Conservation (phyloP, 2,329 filamentous ascomycete species). For the Fusarium tupiense region DNA sequence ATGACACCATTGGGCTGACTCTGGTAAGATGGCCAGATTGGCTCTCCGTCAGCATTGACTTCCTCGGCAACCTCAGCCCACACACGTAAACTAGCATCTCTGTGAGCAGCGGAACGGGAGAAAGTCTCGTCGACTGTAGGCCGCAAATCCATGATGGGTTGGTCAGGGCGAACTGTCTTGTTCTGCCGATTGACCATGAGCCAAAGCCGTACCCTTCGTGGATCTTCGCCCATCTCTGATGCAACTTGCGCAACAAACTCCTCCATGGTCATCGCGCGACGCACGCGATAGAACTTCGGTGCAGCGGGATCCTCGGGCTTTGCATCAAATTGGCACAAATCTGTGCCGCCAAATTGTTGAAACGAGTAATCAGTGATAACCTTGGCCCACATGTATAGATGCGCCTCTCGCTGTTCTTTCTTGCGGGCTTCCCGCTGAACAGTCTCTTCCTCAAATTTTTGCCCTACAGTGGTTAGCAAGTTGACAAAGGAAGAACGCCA, state of each 20-base stretch:
- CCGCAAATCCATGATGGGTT: constrained; percentile 79
- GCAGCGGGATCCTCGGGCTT: constrained; percentile 73
- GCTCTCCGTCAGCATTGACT: constrained; percentile 72
- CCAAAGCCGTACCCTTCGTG: constrained; percentile 84
- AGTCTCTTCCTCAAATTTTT: constrained; percentile 83
- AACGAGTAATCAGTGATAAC: constrained; percentile 87
- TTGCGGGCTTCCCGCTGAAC: constrained; percentile 77
- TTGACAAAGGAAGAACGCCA: not conserved
- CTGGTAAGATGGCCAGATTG: constrained; percentile 75
- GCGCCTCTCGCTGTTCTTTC: constrained; percentile 93
- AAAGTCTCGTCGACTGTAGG: constrained; percentile 80
- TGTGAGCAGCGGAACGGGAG: constrained; percentile 61
- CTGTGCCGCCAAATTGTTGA: constrained; percentile 81
- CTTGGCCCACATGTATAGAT: constrained; percentile 87
- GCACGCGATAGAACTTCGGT: constrained; percentile 76
- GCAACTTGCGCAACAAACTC: constrained; percentile 80
- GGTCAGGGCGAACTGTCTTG: constrained; percentile 92
- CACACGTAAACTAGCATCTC: constrained; percentile 80
- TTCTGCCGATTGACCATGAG: constrained; percentile 99
- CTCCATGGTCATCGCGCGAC: constrained; percentile 78
- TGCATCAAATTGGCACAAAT: constrained; percentile 77
- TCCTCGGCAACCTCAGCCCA: constrained; percentile 86
- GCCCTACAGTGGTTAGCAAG: constrained; percentile 58
- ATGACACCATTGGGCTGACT: constrained; percentile 65
- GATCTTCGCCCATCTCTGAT: constrained; percentile 72